phyloP scores from a whole-genome alignment of 148 eudicot species.

The Chenopodium album region DNA sequence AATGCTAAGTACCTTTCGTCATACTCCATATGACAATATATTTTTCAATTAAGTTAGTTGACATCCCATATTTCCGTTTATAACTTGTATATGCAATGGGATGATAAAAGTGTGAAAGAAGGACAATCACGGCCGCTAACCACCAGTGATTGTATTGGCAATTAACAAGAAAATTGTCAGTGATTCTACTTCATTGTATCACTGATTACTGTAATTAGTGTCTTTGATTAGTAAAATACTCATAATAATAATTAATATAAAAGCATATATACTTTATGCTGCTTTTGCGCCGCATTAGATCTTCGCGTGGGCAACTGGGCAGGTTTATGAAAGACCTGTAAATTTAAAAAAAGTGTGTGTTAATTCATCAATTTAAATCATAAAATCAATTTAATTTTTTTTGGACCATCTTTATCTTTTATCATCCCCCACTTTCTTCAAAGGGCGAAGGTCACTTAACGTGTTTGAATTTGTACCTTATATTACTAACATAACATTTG shows the following conservation, averaged over 20 bases:
- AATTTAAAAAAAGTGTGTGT: background rate
- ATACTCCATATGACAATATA: too few species aligned
- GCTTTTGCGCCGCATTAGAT: conserved; percentile 31
- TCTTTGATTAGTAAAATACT: background rate
- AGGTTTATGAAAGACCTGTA: conserved; percentile 2
- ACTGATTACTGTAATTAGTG: background rate
- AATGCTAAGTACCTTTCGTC: too few species aligned
- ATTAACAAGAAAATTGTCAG: background rate
- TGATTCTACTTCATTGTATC: background rate
- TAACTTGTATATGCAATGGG: too few species aligned
- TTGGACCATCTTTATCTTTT: conserved; percentile 10
- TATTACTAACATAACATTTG: background rate
- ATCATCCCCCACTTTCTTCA: conserved; percentile 6
- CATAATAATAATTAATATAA: background rate
- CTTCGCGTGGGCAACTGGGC: conserved; percentile 22
- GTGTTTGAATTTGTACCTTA: conserved; percentile 14
- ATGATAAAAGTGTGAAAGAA: background rate
- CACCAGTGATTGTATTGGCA: conserved; percentile 5
- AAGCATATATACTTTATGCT: conserved; percentile 25
- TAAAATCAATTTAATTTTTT: background rate
- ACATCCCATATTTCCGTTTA: too few species aligned
- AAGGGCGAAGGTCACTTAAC: conserved; percentile 24
- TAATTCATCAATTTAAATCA: background rate
- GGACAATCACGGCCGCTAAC: background rate
- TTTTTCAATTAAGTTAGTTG: too few species aligned